These are phyloP conservation scores for Piper longum DNA, from an alignment of 164 flowering plant genomes.

Conservation along the genomic window DNA sequence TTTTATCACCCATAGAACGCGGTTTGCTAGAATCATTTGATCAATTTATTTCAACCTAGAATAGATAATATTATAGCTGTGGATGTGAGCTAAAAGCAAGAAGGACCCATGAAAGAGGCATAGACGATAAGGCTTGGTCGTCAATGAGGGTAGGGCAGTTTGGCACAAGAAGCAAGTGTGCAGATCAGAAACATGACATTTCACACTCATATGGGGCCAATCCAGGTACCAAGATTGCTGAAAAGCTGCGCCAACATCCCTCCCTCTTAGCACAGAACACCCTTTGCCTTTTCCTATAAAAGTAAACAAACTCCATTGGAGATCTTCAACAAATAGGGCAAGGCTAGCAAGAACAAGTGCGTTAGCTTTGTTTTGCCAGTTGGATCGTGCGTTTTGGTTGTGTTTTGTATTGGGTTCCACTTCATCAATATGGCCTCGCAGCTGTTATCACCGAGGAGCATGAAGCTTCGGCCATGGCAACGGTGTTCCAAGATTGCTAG, in stretches of 20 bases:
- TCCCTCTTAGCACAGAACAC: background rate
- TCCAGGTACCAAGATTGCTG: background rate
- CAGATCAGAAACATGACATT: constrained; percentile 1
- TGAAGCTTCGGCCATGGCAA: constrained; percentile 19
- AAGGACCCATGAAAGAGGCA: constrained; percentile 3
- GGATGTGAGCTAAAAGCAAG: background rate
- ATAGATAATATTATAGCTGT: background rate
- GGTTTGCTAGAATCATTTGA: background rate
- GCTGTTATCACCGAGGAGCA: constrained; percentile 7
- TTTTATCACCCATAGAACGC: background rate
- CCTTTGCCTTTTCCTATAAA: constrained; percentile 2
- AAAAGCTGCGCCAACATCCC: no score
- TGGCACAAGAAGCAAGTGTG: background rate
- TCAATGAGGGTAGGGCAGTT: constrained; percentile 2
- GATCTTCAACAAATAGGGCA: background rate
- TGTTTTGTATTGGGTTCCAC: no score
- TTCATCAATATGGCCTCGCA: constrained; percentile 6
- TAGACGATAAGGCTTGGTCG: constrained; percentile 7
- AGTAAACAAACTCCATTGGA: background rate
- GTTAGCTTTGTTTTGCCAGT: background rate
- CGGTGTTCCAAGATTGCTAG: constrained; percentile 27
- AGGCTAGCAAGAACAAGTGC: background rate
- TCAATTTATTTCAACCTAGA: background rate
- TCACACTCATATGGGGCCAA: constrained; percentile 3
- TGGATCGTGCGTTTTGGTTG: background rate